Evolutionary conservation across 1,284 basidiomycete genomes (phyloP).

Genomic region (Cyathus olla): DNA sequence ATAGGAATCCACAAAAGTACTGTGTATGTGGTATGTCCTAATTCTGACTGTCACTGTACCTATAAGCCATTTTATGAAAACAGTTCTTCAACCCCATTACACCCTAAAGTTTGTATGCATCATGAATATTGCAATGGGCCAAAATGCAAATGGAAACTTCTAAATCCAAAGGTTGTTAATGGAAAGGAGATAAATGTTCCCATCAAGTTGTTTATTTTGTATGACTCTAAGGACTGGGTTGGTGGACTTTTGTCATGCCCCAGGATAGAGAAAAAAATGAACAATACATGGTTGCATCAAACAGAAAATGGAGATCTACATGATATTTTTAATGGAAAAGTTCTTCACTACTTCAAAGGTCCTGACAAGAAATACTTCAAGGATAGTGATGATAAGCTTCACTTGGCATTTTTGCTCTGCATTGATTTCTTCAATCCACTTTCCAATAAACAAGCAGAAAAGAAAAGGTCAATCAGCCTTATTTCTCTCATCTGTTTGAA

Average conservation of each 20-base stretch:
- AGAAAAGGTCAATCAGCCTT: slow-evolving; percentile 36
- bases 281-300: slow-evolving; percentile 6
- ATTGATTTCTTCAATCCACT: slow-evolving; percentile 54
- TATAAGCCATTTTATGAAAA: slow-evolving; percentile 15
- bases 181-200: slow-evolving; percentile 5
- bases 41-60: slow-evolving; percentile 16
- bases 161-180: background rate
- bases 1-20: too few relatives aligned
- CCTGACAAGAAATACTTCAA: slow-evolving; percentile 9
- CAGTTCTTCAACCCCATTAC: slow-evolving; percentile 11
- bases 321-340: slow-evolving; percentile 13
- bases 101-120: slow-evolving; percentile 12
- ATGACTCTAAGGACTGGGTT: slow-evolving; percentile 16
- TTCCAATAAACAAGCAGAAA: slow-evolving; percentile 35
- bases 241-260: slow-evolving; percentile 8
- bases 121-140: background rate
- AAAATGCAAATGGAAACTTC: slow-evolving; percentile 8
- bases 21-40: too few relatives aligned
- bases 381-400: slow-evolving; percentile 11
- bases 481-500: slow-evolving; percentile 44
- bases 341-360: slow-evolving; percentile 11
- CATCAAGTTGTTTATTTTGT: slow-evolving; percentile 13
- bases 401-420: slow-evolving; percentile 37
- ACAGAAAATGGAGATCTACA: slow-evolving; percentile 2
- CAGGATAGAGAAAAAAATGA: slow-evolving; percentile 13